These are phyloP conservation scores for Russula foetens DNA, from an alignment of 768 basidiomycete genomes.

Conservation along the genomic window DNA sequence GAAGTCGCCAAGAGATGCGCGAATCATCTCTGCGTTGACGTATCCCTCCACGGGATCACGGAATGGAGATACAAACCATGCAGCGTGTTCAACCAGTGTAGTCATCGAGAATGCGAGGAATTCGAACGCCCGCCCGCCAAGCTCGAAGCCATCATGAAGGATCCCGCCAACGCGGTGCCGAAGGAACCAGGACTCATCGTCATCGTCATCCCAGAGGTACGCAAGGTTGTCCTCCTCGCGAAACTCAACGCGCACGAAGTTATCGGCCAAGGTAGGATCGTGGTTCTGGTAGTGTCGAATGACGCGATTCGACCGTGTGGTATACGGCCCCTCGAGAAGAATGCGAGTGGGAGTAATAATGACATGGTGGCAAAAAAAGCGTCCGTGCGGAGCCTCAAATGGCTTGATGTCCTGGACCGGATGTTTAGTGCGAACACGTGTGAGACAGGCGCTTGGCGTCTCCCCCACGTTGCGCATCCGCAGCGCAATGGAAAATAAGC, in stretches of 20 bases:
- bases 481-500: conserved; percentile 44
- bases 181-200: conserved; percentile 49
- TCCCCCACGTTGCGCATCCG: conserved; percentile 35
- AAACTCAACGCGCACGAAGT: conserved; percentile 77
- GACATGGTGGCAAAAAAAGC: conserved; percentile 64
- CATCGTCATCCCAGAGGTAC: conserved; percentile 59
- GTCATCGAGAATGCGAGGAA: conserved; percentile 79
- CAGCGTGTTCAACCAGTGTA: conserved; percentile 64
- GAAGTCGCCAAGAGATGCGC: conserved; percentile 62
- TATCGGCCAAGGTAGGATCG: conserved; percentile 40
- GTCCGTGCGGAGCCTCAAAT: conserved; percentile 28
- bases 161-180: conserved; percentile 23
- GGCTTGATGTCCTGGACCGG: conserved; percentile 17
- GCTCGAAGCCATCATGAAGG: conserved; percentile 52
- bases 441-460: conserved; percentile 38
- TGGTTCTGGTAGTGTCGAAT: conserved; percentile 47
- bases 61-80: conserved; percentile 74
- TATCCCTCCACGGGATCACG: conserved; percentile 32
- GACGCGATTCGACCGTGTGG: conserved; percentile 70
- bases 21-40: conserved; percentile 51
- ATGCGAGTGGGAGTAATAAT: conserved; percentile 69
- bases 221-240: conserved; percentile 70
- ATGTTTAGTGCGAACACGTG: conserved; percentile 27
- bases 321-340: conserved; percentile 68
- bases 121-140: conserved; percentile 65